Evolutionary conservation across 352 stramenopile genomes (phyloP).

Genomic region (Pythium dissotocum): DNA sequence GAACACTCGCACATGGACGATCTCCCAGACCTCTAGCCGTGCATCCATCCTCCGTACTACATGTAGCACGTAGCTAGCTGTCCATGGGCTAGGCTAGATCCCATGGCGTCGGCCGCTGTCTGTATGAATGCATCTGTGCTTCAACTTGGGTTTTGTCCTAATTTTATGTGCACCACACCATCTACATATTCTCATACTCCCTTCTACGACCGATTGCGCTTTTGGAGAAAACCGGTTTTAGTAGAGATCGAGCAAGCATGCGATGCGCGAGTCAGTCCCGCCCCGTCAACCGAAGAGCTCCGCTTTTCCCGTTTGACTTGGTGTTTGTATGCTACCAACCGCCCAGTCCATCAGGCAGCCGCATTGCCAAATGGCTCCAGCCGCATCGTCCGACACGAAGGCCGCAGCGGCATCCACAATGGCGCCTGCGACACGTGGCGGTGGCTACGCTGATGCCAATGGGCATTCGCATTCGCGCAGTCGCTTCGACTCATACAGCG

Average conservation of each 20-base stretch:
- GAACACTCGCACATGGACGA: slow-evolving; percentile 65
- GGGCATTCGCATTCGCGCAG: neutral
- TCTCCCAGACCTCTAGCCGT: slow-evolving; percentile 52
- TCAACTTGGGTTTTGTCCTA: neutral
- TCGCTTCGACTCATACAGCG: neutral
- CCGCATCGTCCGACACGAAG: slow-evolving; percentile 3
- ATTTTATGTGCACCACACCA: slow-evolving; percentile 3
- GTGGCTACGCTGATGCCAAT: neutral
- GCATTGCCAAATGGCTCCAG: slow-evolving; percentile 18
- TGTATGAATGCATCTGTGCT: slow-evolving; percentile 3
- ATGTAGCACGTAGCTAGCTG: neutral
- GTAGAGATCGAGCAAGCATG: neutral
- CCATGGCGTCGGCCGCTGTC: neutral
- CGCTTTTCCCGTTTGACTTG: slow-evolving; percentile 12
- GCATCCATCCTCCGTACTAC: neutral
- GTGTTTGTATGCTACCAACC: slow-evolving; percentile 12
- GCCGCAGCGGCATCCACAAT: neutral
- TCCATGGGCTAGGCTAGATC: neutral
- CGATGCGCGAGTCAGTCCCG: slow-evolving; percentile 5
- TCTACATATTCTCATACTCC: neutral
- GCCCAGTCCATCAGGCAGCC: neutral
- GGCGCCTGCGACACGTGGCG: slow-evolving; percentile 14
- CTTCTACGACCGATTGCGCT: neutral
- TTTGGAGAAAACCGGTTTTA: neutral
- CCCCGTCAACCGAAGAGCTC: slow-evolving; percentile 1